Evolutionary conservation across 1,139 yeast species (phyloP), one percentile per base, ranked within the genome.

Genomic region (Suhomyces chickasaworum): DNA sequence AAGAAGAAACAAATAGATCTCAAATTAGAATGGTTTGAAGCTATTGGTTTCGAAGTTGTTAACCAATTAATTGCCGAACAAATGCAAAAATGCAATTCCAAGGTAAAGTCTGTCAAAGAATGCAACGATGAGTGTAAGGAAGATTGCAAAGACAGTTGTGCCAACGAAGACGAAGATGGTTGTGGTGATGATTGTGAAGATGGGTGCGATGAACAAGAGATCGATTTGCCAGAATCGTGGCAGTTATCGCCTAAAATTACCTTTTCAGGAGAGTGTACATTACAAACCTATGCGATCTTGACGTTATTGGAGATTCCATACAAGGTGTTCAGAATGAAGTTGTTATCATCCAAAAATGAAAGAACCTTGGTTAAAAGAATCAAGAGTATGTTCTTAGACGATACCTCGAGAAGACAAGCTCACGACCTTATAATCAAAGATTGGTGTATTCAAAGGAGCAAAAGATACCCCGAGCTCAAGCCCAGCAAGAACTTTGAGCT

Each of bases 1-100:
- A 64, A 66, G 47, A 63, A 63, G 21, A 61, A 66, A 22, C 73
- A 71, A 46, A 53, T 73, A 32, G 67, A 70, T 3, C 64, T 67
- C 34, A 78, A 86, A 45, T 59, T 83, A 9, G 71, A 73, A 18
- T 87, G 93, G 93, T 83, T 89, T 78, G 79, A 78, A 31, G 69
- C 69, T 10, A 60, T 64, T 31, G 89, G 87, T 3, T 77, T 75
- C 52, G 73, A 67, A 7, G 48, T 71, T 6, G 59, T 75, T n/a
- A 73, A 72, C 47, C 76, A 75, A 31, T 48, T 67, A n/a, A 46
- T 69, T 10, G 53, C 43, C 15, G 60, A 65, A 15, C 56, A 65
- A 51, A 52, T 54, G 15, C 36, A 29, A 29, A 32, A 29, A 36
- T 13, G 34, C 18, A 27, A 29, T 9, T 29, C 32, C 32, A 29